Conservation (phyloP, 2,329 filamentous ascomycete genomes). For the Arthrobotrys pseudoclavata region DNA sequence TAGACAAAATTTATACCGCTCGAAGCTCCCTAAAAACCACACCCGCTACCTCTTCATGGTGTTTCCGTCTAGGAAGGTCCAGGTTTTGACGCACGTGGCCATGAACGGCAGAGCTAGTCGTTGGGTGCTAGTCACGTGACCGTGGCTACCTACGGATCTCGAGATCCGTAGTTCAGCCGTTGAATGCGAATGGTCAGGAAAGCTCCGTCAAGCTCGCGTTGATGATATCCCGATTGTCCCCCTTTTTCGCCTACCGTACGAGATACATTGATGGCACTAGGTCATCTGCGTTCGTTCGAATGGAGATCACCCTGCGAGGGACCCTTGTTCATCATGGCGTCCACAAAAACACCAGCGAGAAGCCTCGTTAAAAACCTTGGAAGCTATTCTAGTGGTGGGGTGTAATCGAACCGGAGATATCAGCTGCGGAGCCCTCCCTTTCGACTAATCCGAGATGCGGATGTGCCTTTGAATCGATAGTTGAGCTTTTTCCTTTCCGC, state of each 20-base stretch:
- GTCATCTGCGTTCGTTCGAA: conserved; percentile 22
- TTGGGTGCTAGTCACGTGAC: not conserved
- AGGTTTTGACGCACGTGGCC: not conserved
- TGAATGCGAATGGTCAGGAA: not conserved
- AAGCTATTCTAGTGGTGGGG: conserved; percentile 1
- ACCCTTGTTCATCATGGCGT: conserved; percentile 27
- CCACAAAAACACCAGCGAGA: conserved; percentile 9
- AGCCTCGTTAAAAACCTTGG: conserved; percentile 18
- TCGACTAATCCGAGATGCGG: not conserved
- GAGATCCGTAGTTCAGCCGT: conserved; percentile 4
- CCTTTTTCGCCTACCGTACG: conserved; percentile 19
- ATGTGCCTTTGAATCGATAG: not conserved
- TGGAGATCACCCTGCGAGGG: conserved; percentile 6
- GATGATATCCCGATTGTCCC: conserved; percentile 7
- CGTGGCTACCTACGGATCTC: not conserved
- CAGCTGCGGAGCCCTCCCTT: conserved; percentile 18
- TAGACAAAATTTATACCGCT: not conserved
- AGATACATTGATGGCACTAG: conserved; percentile 1
- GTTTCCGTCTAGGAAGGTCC: not conserved
- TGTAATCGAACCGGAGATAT: not conserved
- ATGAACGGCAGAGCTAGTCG: not conserved
- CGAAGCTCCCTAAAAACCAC: not conserved
- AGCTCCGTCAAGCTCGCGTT: conserved; percentile 13
- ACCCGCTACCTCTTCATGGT: not conserved
- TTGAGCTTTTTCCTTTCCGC: conserved; percentile 16